Percentiles rank a stretch among this genome's conserved stretches.
These are phyloP conservation scores for Umbilicaria muhlenbergii DNA, from an alignment of 495 filamentous ascomycete species.

Conservation along the genomic window DNA sequence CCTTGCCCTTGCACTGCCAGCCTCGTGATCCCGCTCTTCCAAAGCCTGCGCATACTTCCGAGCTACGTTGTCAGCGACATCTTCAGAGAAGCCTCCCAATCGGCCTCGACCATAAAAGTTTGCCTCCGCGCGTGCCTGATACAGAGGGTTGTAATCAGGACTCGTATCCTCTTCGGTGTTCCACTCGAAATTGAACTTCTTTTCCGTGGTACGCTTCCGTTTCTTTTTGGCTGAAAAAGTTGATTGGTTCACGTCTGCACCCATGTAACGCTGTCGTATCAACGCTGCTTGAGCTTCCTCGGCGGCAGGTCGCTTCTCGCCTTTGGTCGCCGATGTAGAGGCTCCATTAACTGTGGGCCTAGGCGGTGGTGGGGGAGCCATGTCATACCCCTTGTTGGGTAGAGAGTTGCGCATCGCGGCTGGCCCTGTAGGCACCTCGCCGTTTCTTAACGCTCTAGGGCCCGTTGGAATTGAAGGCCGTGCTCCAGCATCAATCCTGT, in stretches of 20 bases:
- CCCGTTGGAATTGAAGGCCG: constrained; percentile 49
- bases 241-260: constrained; percentile 69
- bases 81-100: constrained; percentile 71
- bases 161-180: constrained; percentile 93
- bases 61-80: constrained; percentile 51
- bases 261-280: constrained; percentile 81
- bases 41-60: constrained; percentile 66
- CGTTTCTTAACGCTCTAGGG: constrained; percentile 55
- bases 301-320: constrained; percentile 35
- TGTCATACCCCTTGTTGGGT: constrained; percentile 33
- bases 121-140: constrained; percentile 55
- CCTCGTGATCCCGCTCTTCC: constrained; percentile 61
- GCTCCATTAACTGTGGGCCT: constrained; percentile 22
- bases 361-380: constrained; percentile 37
- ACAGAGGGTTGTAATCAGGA: constrained; percentile 76
- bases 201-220: constrained; percentile 77
- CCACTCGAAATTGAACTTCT: constrained; percentile 99
- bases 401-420: constrained; percentile 32
- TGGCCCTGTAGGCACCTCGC: constrained; percentile 36
- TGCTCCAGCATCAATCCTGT: constrained; percentile 14
- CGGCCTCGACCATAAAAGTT: constrained; percentile 70
- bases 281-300: constrained; percentile 68
- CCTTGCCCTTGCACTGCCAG: constrained; percentile 59
- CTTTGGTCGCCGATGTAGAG: constrained; percentile 18
- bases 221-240: constrained; percentile 97